phyloP scores from a whole-genome alignment of 306 rosid species.

The Erythrophleum fordii region DNA sequence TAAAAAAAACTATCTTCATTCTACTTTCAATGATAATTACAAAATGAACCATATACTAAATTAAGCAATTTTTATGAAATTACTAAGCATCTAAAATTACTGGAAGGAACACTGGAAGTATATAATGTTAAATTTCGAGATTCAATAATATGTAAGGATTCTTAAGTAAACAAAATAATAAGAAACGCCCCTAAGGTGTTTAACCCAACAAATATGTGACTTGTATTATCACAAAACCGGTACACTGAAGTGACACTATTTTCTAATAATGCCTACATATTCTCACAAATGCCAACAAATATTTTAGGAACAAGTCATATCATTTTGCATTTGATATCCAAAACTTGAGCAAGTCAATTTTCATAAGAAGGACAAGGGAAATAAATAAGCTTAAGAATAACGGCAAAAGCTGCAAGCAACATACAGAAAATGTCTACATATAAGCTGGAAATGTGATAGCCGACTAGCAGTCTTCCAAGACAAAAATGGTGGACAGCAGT shows the following conservation, averaged over 20 bases:
- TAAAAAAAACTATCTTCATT: no score
- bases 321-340: no score
- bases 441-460: constrained; percentile 14
- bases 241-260: background rate
- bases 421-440: background rate
- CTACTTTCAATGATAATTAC: no score
- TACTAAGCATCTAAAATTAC: background rate
- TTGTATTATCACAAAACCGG: background rate
- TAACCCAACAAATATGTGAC: background rate
- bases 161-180: no score
- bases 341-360: no score
- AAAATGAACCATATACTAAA: background rate
- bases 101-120: background rate
- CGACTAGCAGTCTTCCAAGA: background rate
- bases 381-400: background rate
- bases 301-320: constrained; percentile 10
- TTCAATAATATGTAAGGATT: no score
- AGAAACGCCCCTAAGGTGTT: background rate
- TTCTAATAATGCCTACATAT: constrained; percentile 1
- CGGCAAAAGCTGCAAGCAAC: constrained; percentile 25
- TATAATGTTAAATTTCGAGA: no score
- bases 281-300: constrained; percentile 18
- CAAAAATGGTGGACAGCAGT: background rate
- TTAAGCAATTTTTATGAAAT: background rate
- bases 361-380: background rate